Evolutionary conservation across 176 grass and related monocot species (phyloP).

Genomic region (Pharus latifolius): DNA sequence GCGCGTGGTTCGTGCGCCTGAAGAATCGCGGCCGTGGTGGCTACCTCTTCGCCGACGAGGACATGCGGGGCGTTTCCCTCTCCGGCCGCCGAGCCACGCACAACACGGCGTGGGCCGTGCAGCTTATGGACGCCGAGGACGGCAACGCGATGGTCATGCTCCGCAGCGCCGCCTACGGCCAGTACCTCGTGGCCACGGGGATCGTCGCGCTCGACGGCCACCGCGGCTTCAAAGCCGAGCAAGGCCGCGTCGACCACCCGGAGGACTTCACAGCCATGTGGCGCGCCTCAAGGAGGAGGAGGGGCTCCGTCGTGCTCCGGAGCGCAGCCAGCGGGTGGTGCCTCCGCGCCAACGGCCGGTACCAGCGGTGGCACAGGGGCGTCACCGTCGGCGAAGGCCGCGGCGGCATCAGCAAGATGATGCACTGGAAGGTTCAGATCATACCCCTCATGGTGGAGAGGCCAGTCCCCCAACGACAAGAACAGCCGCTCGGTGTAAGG

Average conservation of each 20-base stretch:
- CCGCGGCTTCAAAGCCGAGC: conserved; percentile 1
- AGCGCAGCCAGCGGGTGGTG: background rate
- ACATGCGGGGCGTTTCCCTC: conserved; percentile 43
- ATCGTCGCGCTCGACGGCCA: background rate
- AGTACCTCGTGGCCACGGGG: conserved; percentile 15
- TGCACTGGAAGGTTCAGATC: conserved; percentile 30
- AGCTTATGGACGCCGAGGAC: conserved; percentile 14
- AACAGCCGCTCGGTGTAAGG: background rate
- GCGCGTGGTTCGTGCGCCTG: no score
- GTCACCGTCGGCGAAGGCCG: conserved; percentile 11
- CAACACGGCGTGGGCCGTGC: conserved; percentile 27
- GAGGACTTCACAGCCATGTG: conserved; percentile 11
- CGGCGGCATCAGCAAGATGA: conserved; percentile 23
- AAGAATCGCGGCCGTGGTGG: no score
- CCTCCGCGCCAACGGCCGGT: conserved; percentile 27
- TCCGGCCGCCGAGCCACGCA: conserved; percentile 7
- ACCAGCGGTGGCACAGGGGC: conserved; percentile 6
- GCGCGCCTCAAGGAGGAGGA: conserved; percentile 4
- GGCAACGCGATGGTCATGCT: conserved; percentile 16
- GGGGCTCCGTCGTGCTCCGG: conserved; percentile 13
- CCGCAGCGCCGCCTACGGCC: conserved; percentile 21
- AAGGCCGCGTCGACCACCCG: background rate
- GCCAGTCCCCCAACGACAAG: conserved; percentile 17
- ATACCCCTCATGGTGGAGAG: conserved; percentile 9
- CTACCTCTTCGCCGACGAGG: no score